phyloP scores from a whole-genome alignment of 257 asterid species.

The Knoxia roxburghii region DNA sequence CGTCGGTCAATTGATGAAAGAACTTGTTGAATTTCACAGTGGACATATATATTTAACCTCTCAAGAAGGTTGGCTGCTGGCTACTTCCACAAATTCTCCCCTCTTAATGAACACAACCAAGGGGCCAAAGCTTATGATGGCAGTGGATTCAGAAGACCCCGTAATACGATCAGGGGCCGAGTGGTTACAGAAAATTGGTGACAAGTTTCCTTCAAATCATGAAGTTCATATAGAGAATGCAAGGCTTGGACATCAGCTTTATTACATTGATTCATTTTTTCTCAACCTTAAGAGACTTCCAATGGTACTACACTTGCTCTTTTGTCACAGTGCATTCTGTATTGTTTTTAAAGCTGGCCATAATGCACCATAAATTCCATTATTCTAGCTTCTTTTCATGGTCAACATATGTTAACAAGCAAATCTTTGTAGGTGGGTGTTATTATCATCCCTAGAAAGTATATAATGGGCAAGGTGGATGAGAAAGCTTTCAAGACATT shows the following conservation, averaged over 20 bases:
- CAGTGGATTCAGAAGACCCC: slow-evolving; percentile 56
- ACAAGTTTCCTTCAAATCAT: slow-evolving; percentile 49
- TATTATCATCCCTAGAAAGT: slow-evolving; percentile 75
- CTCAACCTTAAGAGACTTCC: slow-evolving; percentile 89
- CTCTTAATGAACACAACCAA: slow-evolving; percentile 51
- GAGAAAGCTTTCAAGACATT: slow-evolving; percentile 64
- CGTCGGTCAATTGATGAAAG: slow-evolving; percentile 88
- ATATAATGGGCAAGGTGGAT: slow-evolving; percentile 91
- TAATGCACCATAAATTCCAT: background rate
- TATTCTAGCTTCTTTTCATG: background rate
- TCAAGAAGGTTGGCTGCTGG: slow-evolving; percentile 91
- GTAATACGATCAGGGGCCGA: slow-evolving; percentile 77
- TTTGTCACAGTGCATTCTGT: background rate
- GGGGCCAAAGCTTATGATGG: slow-evolving; percentile 76
- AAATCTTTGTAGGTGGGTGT: slow-evolving; percentile 70
- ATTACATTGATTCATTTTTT: slow-evolving; percentile 80
- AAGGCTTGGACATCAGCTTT: slow-evolving; percentile 53
- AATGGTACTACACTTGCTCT: slow-evolving; percentile 41
- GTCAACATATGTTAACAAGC: background rate
- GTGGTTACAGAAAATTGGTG: slow-evolving; percentile 55
- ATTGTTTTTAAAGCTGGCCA: background rate
- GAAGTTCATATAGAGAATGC: slow-evolving; percentile 90
- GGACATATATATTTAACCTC: slow-evolving; percentile 87
- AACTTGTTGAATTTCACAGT: slow-evolving; percentile 80
- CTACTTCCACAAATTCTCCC: slow-evolving; percentile 76